These are phyloP conservation scores for Suillus subluteus DNA, from an alignment of 768 basidiomycete genomes.

Conservation along the genomic window DNA sequence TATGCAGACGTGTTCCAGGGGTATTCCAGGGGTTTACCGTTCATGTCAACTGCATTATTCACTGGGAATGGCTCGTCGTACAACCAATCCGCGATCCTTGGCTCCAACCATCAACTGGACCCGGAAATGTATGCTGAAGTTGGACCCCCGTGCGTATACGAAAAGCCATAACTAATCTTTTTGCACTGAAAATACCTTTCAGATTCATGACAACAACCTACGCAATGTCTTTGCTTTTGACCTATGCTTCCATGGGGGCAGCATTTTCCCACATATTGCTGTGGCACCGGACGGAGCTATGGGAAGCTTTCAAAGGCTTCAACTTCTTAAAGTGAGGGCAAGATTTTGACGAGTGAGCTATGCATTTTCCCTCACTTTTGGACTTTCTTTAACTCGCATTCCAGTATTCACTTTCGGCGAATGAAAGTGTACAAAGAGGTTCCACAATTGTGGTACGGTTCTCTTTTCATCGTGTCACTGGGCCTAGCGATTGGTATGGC, in stretches of 20 bases:
- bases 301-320: conserved; percentile 22
- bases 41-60: conserved; percentile 54
- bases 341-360: conserved; percentile 12
- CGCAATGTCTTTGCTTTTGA: conserved; percentile 16
- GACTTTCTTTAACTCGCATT: conserved; percentile 2
- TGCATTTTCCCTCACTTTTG: neutral
- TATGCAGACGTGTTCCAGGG: conserved; percentile 51
- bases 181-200: conserved; percentile 10
- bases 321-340: conserved; percentile 30
- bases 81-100: conserved; percentile 19
- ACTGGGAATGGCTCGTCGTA: conserved; percentile 20
- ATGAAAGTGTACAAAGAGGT: conserved; percentile 59
- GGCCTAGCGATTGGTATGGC: conserved; percentile 52
- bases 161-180: conserved; percentile 1
- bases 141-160: conserved; percentile 17
- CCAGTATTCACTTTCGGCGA: conserved; percentile 33
- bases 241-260: conserved; percentile 19
- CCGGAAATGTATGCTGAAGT: conserved; percentile 15
- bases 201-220: conserved; percentile 23
- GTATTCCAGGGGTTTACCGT: conserved; percentile 38
- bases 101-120: conserved; percentile 16
- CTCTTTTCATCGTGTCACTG: conserved; percentile 48
- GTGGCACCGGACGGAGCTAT: conserved; percentile 55
- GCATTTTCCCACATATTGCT: conserved; percentile 52
- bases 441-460: conserved; percentile 54